phyloP scores from a whole-genome alignment of 2,329 filamentous ascomycete genomes.

The Colletotrichum higginsianum region DNA sequence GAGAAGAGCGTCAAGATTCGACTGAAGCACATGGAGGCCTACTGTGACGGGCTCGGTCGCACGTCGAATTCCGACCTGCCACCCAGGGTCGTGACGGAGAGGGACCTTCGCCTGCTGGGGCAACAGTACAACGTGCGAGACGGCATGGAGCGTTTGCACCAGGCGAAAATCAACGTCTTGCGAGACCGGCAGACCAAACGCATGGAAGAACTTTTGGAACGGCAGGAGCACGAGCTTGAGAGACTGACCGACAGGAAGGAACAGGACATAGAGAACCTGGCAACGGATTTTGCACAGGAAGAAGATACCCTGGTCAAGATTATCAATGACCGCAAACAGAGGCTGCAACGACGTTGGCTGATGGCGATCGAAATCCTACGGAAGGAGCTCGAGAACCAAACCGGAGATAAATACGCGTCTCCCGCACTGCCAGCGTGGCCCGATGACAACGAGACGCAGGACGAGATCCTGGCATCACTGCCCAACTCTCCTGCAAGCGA shows the following conservation, averaged over 20 bases:
- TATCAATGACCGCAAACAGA: conserved; percentile 62
- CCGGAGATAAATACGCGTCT: conserved; percentile 59
- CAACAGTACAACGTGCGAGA: conserved; percentile 74
- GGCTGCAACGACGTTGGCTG: conserved; percentile 66
- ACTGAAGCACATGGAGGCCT: conserved; percentile 77
- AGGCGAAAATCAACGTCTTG: conserved; percentile 75
- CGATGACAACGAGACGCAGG: conserved; percentile 46
- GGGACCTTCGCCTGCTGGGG: conserved; percentile 70
- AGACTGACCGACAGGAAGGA: conserved; percentile 61
- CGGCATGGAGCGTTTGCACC: conserved; percentile 71
- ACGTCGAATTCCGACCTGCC: conserved; percentile 58
- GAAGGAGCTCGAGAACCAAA: conserved; percentile 64
- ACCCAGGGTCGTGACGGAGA: conserved; percentile 69
- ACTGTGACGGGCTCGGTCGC: conserved; percentile 69
- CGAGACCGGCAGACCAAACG: conserved; percentile 74
- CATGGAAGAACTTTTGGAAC: conserved; percentile 71
- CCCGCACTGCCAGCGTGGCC: conserved; percentile 59
- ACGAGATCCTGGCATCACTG: conserved; percentile 33
- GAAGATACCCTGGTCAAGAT: conserved; percentile 62
- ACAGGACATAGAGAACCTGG: conserved; percentile 64
- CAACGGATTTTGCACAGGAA: conserved; percentile 63
- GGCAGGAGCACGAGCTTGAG: conserved; percentile 67
- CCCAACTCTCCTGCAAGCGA: conserved; percentile 32
- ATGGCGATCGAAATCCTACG: conserved; percentile 68
- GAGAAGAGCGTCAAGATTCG: conserved; percentile 71